Conservation (phyloP, 2,329 filamentous ascomycete species). For the Xylaria sp. region DNA sequence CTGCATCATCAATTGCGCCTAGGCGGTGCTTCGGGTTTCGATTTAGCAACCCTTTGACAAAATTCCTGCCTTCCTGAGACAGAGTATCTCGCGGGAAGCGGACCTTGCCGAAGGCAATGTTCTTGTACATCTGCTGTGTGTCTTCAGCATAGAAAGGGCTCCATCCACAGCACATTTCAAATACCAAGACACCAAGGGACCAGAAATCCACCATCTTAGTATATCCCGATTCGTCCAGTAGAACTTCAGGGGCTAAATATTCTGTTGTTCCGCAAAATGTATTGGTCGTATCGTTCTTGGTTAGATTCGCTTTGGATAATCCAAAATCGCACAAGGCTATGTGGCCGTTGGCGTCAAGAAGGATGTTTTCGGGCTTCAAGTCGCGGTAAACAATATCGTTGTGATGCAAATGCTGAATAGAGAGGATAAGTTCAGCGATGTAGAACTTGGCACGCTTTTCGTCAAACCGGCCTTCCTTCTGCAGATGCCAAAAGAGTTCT, state of each 20-base stretch:
- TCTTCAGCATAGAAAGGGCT: slow-evolving; percentile 99
- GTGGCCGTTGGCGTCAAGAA: slow-evolving; percentile 95
- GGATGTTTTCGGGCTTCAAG: slow-evolving; percentile 96
- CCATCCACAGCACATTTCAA: slow-evolving; percentile 99
- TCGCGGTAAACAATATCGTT: slow-evolving; percentile 99
- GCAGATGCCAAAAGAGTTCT: slow-evolving; percentile 97
- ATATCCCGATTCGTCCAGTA: slow-evolving; percentile 95
- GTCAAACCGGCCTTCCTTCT: slow-evolving; percentile 95
- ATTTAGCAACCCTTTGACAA: slow-evolving; percentile 97
- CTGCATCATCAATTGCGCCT: slow-evolving; percentile 88
- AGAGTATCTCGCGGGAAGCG: slow-evolving; percentile 94
- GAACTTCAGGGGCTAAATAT: slow-evolving; percentile 93
- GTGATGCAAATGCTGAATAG: slow-evolving; percentile 92
- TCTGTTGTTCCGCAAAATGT: slow-evolving; percentile 99
- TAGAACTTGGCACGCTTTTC: slow-evolving; percentile 98
- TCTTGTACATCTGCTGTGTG: slow-evolving; percentile 99
- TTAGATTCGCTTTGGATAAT: slow-evolving; percentile 95
- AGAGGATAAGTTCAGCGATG: slow-evolving; percentile 95
- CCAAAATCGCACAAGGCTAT: slow-evolving; percentile 98
- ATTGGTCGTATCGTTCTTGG: slow-evolving; percentile 97
- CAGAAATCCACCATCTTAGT: slow-evolving; percentile 99
- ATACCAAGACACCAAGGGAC: slow-evolving; percentile 96
- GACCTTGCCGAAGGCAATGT: slow-evolving; percentile 99
- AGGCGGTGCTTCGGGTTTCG: slow-evolving; percentile 95
- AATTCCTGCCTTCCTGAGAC: slow-evolving; percentile 93